Percentiles rank a stretch among this genome's conserved stretches.
These are phyloP conservation scores for Posidonia oceanica DNA, from an alignment of 116 monocot genomes.

Conservation along the genomic window DNA sequence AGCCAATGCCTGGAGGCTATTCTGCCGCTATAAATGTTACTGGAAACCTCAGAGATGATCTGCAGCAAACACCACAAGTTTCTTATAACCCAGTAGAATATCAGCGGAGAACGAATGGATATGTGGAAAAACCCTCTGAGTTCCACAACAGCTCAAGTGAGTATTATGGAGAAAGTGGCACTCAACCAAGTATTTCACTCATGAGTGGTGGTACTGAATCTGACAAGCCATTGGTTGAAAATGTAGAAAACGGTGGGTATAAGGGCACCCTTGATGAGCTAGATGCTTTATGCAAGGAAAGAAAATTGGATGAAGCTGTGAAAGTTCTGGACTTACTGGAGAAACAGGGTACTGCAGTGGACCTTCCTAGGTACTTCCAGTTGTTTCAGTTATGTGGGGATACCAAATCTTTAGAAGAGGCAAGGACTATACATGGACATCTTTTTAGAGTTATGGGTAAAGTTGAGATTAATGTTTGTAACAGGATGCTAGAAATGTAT, in stretches of 20 bases:
- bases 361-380: conserved; percentile 33
- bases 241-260: conserved; percentile 10
- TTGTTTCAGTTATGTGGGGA: conserved; percentile 69
- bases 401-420: conserved; percentile 43
- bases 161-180: not conserved
- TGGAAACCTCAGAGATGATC: not conserved
- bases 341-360: conserved; percentile 28
- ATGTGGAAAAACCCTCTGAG: not conserved
- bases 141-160: not conserved
- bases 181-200: not conserved
- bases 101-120: not conserved
- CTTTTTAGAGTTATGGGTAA: conserved; percentile 13
- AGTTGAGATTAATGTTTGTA: conserved; percentile 42
- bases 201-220: not conserved
- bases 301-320: conserved; percentile 56
- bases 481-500: conserved; percentile 77
- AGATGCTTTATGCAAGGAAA: conserved; percentile 45
- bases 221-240: conserved; percentile 6
- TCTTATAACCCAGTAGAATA: not conserved
- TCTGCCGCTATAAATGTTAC: not conserved
- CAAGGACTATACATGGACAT: conserved; percentile 39
- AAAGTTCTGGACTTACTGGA: conserved; percentile 46
- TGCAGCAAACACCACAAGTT: not conserved
- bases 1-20: not conserved
- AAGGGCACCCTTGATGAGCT: conserved; percentile 54